Conservation (phyloP, 495 filamentous ascomycete species). For the Zalerion maritima region DNA sequence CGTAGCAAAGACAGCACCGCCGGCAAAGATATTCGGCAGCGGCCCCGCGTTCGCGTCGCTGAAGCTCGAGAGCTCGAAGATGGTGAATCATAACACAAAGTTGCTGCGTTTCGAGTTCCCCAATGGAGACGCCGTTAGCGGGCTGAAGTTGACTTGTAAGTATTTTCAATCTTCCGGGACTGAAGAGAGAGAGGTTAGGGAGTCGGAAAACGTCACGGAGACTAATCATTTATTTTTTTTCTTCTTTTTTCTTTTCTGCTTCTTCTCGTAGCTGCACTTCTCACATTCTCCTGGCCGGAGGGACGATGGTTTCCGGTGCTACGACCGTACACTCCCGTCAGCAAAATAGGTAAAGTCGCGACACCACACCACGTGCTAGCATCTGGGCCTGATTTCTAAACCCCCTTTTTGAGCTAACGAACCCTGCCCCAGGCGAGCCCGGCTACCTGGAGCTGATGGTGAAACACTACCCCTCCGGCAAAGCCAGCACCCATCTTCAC, state of each 20-base stretch:
- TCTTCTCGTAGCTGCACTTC: constrained; percentile 29
- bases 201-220: no score
- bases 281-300: constrained; percentile 38
- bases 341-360: constrained; percentile 27
- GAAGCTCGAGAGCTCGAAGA: constrained; percentile 33
- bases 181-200: no score
- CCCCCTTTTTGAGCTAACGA: not conserved
- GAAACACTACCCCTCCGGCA: constrained; percentile 50
- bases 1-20: constrained; percentile 11
- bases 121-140: constrained; percentile 29
- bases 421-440: constrained; percentile 25
- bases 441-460: constrained; percentile 45
- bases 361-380: constrained; percentile 1
- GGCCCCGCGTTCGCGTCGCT: constrained; percentile 22
- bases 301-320: constrained; percentile 38
- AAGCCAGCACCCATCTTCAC: constrained; percentile 46
- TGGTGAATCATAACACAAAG: constrained; percentile 53
- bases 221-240: not conserved
- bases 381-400: not conserved
- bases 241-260: constrained; percentile 2
- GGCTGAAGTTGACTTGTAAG: constrained; percentile 39
- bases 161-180: not conserved
- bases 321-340: constrained; percentile 47
- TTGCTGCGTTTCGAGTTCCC: constrained; percentile 47
- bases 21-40: constrained; percentile 9